Conservation (phyloP, 345 rosid species). For the Eucalyptus shirleyi region DNA sequence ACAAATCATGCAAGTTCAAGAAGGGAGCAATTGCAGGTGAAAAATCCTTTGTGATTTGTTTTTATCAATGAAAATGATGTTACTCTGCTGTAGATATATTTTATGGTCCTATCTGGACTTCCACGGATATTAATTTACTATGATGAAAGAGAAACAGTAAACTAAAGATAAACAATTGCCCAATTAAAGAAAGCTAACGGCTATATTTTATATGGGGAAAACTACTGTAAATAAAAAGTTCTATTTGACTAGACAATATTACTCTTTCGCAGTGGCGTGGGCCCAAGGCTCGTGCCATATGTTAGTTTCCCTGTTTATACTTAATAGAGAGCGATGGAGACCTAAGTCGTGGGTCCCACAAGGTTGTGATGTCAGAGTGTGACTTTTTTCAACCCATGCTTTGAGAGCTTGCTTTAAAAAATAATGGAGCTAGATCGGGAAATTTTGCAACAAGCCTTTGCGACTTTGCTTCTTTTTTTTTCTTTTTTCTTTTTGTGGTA, state of each 20-base stretch:
- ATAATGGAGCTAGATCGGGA: not conserved
- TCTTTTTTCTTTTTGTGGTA: accelerated
- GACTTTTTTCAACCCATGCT: not conserved
- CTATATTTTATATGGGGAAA: not conserved
- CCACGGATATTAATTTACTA: not conserved
- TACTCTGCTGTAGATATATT: accelerated
- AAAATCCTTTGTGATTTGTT: no score
- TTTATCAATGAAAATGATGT: no score
- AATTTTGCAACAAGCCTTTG: no score
- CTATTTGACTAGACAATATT: not conserved
- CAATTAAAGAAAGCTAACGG: no score
- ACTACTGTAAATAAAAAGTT: accelerated
- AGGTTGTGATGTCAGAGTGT: not conserved
- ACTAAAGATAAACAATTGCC: no score
- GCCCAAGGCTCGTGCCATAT: not conserved
- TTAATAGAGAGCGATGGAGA: no score
- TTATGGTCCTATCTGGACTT: not conserved
- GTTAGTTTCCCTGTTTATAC: not conserved
- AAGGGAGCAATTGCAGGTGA: no score
- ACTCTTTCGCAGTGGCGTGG: accelerated
- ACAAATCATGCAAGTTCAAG: no score
- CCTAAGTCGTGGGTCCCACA: not conserved
- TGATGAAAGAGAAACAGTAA: no score
- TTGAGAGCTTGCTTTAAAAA: not conserved
- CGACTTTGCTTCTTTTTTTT: no score